A percentile compares a stretch with the other conserved stretches of the same genome.
phyloP scores from a whole-genome alignment of 169 alveolate species.

The Cryptosporidium felis region DNA sequence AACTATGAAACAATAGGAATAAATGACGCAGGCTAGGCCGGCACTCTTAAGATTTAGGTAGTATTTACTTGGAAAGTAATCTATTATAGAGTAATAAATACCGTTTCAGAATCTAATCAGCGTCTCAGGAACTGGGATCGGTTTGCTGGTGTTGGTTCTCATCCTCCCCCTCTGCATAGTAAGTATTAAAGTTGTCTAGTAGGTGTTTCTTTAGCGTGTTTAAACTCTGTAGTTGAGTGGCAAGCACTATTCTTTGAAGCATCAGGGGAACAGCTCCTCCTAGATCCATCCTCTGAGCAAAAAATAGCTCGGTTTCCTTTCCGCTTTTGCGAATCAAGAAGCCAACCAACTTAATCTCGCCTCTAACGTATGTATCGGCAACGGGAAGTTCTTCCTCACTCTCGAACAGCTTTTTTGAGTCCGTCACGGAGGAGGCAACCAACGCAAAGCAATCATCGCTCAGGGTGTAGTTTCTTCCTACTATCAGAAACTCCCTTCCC shows the following conservation, averaged over 20 bases:
- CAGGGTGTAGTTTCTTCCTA: constrained; percentile 29
- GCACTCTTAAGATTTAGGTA: no score
- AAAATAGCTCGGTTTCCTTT: constrained; percentile 31
- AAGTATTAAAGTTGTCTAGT: constrained; percentile 3
- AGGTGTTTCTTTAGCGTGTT: constrained; percentile 26
- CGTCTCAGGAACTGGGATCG: no score
- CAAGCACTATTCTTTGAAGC: constrained; percentile 43
- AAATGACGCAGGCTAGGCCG: no score
- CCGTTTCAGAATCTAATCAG: no score
- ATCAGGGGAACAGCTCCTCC: constrained; percentile 47
- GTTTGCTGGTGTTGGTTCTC: no score
- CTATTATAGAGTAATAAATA: no score
- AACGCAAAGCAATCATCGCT: constrained; percentile 28
- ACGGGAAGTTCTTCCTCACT: constrained; percentile 16
- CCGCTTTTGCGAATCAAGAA: constrained; percentile 5
- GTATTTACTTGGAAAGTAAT: no score
- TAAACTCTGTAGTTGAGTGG: constrained; percentile 41
- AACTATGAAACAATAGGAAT: neutral
- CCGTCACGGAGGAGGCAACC: constrained; percentile 1
- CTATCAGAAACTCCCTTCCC: constrained; percentile 35
- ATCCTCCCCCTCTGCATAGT: neutral
- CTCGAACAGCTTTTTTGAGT: neutral
- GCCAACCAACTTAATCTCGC: constrained; percentile 28
- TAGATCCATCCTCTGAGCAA: constrained; percentile 55
- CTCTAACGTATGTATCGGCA: constrained; percentile 40